Conservation (phyloP, 176 grass and related monocot genomes). For the sorghum (Sorghum bicolor) region DNA sequence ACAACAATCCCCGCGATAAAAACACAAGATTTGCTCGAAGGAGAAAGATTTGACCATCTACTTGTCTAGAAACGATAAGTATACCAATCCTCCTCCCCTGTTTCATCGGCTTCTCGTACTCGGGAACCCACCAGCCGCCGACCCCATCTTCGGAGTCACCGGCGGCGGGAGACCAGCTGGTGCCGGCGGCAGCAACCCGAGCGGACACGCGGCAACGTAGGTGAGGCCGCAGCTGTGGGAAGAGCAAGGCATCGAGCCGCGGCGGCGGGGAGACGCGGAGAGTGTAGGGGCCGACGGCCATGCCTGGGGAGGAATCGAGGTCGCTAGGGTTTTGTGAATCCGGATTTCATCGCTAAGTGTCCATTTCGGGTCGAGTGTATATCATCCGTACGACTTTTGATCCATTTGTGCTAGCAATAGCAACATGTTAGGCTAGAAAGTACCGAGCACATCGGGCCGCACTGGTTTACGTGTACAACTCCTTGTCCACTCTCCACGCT, state of each 20-base stretch:
- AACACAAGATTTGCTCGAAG: conserved; percentile 17
- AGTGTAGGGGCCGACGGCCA: conserved; percentile 34
- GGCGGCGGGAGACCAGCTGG: conserved; percentile 21
- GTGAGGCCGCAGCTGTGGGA: background rate
- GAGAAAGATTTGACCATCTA: background rate
- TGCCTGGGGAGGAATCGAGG: conserved; percentile 10
- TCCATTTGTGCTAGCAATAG: background rate
- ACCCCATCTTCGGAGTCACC: conserved; percentile 22
- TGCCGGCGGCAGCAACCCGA: background rate
- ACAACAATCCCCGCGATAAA: conserved; percentile 10
- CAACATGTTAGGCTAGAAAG: background rate
- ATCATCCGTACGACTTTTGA: background rate
- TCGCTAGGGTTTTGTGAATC: conserved; percentile 21
- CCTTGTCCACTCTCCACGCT: no score
- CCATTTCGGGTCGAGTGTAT: background rate
- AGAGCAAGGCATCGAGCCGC: background rate
- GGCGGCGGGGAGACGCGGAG: conserved; percentile 30
- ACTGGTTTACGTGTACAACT: no score
- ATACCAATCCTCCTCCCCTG: conserved; percentile 19
- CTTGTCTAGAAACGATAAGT: background rate
- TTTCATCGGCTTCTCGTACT: conserved; percentile 19
- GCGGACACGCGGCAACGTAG: background rate
- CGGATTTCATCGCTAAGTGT: background rate
- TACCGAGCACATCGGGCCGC: background rate
- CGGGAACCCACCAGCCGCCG: conserved; percentile 39